A percentile compares a stretch with the other conserved stretches of the same genome.
Conservation (phyloP, 2,329 filamentous ascomycete genomes). For the Elsinoe fawcettii region DNA sequence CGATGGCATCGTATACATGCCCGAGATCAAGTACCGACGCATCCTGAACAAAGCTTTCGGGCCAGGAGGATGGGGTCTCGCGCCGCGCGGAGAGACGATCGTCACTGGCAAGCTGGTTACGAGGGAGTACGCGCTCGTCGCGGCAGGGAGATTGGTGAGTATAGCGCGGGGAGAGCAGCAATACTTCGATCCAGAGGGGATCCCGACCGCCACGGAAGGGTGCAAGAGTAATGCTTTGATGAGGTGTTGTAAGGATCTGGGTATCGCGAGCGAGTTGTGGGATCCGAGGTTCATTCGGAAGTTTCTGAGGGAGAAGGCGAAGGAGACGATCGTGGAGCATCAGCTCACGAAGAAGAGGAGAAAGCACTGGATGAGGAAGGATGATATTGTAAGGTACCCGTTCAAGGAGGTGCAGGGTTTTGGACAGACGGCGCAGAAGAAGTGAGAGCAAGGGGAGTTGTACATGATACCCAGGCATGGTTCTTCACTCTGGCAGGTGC, state of each 20-base stretch:
- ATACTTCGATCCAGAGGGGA: constrained; percentile 82
- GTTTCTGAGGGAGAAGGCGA: constrained; percentile 67
- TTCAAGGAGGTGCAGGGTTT: constrained; percentile 43
- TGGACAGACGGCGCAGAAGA: neutral
- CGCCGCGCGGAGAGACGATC: constrained; percentile 75
- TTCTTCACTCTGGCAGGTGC: neutral
- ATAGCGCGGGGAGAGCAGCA: constrained; percentile 91
- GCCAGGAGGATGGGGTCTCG: constrained; percentile 90
- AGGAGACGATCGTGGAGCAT: constrained; percentile 88
- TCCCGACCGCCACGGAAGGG: constrained; percentile 90
- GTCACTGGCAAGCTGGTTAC: constrained; percentile 76
- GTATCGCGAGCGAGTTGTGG: constrained; percentile 92
- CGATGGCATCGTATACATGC: constrained; percentile 90
- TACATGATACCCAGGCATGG: neutral
- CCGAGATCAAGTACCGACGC: constrained; percentile 94
- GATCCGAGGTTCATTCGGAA: constrained; percentile 82
- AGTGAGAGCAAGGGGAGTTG: neutral
- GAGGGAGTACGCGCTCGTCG: constrained; percentile 86
- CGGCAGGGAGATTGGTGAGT: constrained; percentile 77
- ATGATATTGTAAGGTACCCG: constrained; percentile 62
- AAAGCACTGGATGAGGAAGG: constrained; percentile 80
- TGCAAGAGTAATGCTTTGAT: constrained; percentile 97
- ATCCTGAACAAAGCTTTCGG: constrained; percentile 89
- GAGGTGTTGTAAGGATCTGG: constrained; percentile 96
- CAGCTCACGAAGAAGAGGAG: constrained; percentile 76